Base-by-base conservation (phyloP, 164 flowering plant genomes). In the Nymphaea thermarum region DNA sequence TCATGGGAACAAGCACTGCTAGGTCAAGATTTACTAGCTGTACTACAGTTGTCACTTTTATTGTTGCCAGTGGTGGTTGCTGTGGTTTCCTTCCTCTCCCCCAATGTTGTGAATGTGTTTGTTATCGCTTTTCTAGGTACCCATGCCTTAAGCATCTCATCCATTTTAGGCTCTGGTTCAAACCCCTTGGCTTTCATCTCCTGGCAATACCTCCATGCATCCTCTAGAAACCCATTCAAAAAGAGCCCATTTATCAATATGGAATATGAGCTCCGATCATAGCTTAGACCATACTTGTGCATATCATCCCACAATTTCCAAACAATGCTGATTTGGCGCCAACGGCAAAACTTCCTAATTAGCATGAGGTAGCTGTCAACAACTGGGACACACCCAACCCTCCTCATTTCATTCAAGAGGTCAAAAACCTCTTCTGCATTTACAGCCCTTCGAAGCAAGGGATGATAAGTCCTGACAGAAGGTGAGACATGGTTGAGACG, bases 241-340 rank as follows among this genome's bases (percentile, higher is more conserved):
- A 90, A 89, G 6, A 93, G 87, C 36, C 93, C 98, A 76, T 89
- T 86, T 42, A 88, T 82, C 63, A 90, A 72, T 62, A 82, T 90
- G 69, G 81, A 82, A 67, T 93, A 89, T 17, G 94, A 83, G 76
- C 89, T 85, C 42, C 86, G 78, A 66, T 90, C 93, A 43, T 86
- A 94, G 71, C 79, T 77, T 53, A 78, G 43, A 36, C 98, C 98
- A 64, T 73, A 77, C 44, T 72, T 80, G 42, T 68, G 72, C 93
- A 93, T 86, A 72, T 81, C 83, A 74, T 65, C 77, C 96, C 97
- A 93, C 71, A 93, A 67, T 77, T 73, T 87, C 65, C 72, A 82
- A 60, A 87, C 97, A 76, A 77, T 71, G 67, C 86, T 96, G 72
- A 86, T 67, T 70, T 88, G 79, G 44, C 77, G 80, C 97, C 98